These are phyloP conservation scores for Chalaropsis thielavioides DNA, from an alignment of 2,329 filamentous ascomycete species.

Conservation along the genomic window DNA sequence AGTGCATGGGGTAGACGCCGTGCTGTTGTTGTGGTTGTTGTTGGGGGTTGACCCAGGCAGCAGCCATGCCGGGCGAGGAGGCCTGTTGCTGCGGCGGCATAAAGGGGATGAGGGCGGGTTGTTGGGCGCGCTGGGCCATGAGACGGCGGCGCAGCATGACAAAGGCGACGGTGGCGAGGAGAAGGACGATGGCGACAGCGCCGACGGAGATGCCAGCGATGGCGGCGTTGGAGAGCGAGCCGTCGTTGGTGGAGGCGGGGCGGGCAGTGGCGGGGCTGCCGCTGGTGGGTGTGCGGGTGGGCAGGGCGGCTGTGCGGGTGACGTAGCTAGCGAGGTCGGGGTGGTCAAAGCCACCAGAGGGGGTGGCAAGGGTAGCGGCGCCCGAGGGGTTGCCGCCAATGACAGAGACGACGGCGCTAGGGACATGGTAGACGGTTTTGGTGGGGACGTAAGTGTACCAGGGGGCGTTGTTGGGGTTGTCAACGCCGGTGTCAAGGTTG, in stretches of 20 bases:
- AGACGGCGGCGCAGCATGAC: conserved; percentile 24
- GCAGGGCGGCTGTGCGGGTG: conserved; percentile 32
- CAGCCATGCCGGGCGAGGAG: conserved; percentile 2
- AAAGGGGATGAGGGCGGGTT: conserved; percentile 11
- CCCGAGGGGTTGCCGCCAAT: conserved; percentile 39
- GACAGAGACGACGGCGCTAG: conserved; percentile 33
- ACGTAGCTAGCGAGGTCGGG: conserved; percentile 40
- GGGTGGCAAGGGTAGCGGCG: conserved; percentile 38
- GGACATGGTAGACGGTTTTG: conserved; percentile 40
- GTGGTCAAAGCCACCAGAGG: conserved; percentile 35
- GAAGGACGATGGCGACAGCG: conserved; percentile 22
- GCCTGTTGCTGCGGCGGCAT: background rate
- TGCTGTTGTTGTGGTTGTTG: background rate
- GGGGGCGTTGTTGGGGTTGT: conserved; percentile 30
- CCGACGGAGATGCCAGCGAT: conserved; percentile 33
- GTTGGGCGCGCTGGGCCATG: conserved; percentile 18
- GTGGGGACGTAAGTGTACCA: conserved; percentile 40
- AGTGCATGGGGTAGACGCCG: background rate
- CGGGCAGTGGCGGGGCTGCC: conserved; percentile 20
- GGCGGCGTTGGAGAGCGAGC: conserved; percentile 26
- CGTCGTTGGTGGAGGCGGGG: background rate
- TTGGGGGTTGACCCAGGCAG: background rate
- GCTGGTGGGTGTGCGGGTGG: conserved; percentile 37
- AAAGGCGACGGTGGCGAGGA: conserved; percentile 22
- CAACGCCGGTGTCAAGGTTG: conserved; percentile 39